Percentiles rank a stretch among this genome's conserved stretches.
These are phyloP conservation scores for Theileria sp. DNA, from an alignment of 169 alveolate genomes.

Conservation along the genomic window DNA sequence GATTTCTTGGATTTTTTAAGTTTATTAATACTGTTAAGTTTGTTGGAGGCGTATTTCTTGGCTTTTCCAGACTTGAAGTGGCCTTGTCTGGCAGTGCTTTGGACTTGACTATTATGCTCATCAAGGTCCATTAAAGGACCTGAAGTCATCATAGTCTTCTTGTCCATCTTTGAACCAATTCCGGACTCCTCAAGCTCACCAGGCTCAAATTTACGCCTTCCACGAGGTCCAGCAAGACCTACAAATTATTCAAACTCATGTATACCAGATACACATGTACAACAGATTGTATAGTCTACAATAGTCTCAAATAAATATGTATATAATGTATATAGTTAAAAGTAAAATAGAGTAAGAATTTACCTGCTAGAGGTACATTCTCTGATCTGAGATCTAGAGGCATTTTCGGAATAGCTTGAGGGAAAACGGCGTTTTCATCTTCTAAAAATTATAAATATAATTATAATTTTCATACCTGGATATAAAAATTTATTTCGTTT, in stretches of 20 bases:
- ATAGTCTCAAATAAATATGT: no score
- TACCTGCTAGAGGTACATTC: constrained; percentile 77
- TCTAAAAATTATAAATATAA: constrained; percentile 12
- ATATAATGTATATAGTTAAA: not conserved
- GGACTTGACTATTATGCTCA: constrained; percentile 47
- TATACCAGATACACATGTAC: no score
- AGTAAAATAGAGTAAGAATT: not conserved
- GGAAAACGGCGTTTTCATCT: constrained; percentile 48
- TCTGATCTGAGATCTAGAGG: constrained; percentile 77
- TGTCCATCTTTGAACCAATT: constrained; percentile 42
- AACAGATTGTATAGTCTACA: no score
- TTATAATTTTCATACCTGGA: constrained; percentile 66
- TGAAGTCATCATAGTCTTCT: constrained; percentile 33
- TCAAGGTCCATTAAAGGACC: constrained; percentile 56
- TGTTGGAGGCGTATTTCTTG: constrained; percentile 45
- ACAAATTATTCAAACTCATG: not conserved
- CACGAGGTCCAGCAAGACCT: constrained; percentile 73
- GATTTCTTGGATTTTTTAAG: not conserved
- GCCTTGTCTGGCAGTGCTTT: constrained; percentile 67
- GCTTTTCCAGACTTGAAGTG: constrained; percentile 56
- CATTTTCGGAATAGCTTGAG: constrained; percentile 69
- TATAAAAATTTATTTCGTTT: constrained; percentile 71
- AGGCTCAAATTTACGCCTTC: constrained; percentile 67
- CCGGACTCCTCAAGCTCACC: constrained; percentile 53
- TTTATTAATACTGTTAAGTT: constrained; percentile 21